Evolutionary conservation across 164 flowering plant genomes (phyloP).

Genomic region (Stephania japonica): DNA sequence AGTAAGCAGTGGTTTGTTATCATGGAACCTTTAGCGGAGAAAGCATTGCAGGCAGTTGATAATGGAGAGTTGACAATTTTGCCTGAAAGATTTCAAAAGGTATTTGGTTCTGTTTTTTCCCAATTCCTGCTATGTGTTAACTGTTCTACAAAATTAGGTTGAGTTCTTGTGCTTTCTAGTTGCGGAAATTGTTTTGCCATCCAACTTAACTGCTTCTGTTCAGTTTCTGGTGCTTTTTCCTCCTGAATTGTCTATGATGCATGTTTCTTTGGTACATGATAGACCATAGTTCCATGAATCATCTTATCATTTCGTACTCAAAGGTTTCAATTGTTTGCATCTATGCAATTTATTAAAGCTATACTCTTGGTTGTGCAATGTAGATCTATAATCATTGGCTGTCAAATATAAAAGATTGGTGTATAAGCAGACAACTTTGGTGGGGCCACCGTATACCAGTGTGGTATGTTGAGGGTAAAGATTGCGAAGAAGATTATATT

Average conservation of each 20-base stretch:
- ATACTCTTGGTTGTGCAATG: slow-evolving; percentile 14
- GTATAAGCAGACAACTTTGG: slow-evolving; percentile 98
- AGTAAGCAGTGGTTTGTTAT: slow-evolving; percentile 98
- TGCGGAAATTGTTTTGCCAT: too few relatives aligned
- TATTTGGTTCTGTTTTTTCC: slow-evolving; percentile 12
- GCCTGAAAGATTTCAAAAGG: slow-evolving; percentile 98
- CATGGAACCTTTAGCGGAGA: slow-evolving; percentile 94
- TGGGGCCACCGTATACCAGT: slow-evolving; percentile 99
- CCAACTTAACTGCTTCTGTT: too few relatives aligned
- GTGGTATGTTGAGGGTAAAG: slow-evolving; percentile 84
- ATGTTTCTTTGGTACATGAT: too few relatives aligned
- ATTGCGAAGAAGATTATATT: slow-evolving; percentile 80
- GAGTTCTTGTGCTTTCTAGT: too few relatives aligned
- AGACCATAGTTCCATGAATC: too few relatives aligned
- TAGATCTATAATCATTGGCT: slow-evolving; percentile 96
- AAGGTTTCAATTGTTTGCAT: too few relatives aligned
- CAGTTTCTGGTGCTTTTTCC: too few relatives aligned
- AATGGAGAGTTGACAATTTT: slow-evolving; percentile 66
- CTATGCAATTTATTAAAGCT: neutral
- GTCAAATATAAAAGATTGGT: slow-evolving; percentile 89
- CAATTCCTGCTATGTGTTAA: neutral
- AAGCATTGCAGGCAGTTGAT: slow-evolving; percentile 80
- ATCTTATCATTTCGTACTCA: too few relatives aligned
- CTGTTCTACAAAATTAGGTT: too few relatives aligned
- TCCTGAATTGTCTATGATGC: too few relatives aligned